These are phyloP conservation scores for Colletotrichum tofieldiae DNA, from an alignment of 2,329 filamentous ascomycete species.

Conservation along the genomic window DNA sequence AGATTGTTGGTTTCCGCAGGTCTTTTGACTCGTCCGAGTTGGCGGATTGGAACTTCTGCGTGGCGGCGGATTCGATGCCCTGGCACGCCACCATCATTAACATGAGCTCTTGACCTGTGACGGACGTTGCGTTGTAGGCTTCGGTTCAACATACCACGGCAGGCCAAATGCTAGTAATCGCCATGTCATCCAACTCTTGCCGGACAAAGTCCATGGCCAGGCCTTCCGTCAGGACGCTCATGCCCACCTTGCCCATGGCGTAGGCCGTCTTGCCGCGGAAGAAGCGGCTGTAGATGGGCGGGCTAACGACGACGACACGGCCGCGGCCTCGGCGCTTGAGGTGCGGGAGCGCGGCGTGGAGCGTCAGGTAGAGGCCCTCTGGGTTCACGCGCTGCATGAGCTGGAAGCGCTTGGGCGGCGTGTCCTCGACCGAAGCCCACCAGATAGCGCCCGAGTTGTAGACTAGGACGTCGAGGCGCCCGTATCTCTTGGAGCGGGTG, in stretches of 20 bases:
- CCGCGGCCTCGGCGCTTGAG: conserved; percentile 70
- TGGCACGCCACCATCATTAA: conserved; percentile 30
- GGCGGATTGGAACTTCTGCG: conserved; percentile 64
- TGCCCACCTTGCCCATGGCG: conserved; percentile 83
- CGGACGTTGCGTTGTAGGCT: no score
- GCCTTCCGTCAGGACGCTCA: conserved; percentile 87
- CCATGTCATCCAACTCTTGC: conserved; percentile 77
- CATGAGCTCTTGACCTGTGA: background rate
- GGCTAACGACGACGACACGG: conserved; percentile 83
- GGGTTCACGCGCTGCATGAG: conserved; percentile 84
- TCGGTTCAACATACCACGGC: conserved; percentile 70
- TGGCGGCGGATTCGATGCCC: conserved; percentile 84
- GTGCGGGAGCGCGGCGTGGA: conserved; percentile 79
- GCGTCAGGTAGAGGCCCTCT: conserved; percentile 80
- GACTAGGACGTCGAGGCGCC: conserved; percentile 79
- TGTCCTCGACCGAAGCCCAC: conserved; percentile 83
- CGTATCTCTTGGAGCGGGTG: conserved; percentile 61
- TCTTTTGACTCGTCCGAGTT: conserved; percentile 68
- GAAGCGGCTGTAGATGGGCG: conserved; percentile 89
- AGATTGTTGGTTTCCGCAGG: conserved; percentile 80
- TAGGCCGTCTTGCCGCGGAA: conserved; percentile 90
- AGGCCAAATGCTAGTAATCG: conserved; percentile 87
- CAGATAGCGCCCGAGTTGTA: conserved; percentile 92
- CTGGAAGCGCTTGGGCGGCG: conserved; percentile 80
- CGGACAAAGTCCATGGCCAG: conserved; percentile 86